phyloP scores from a whole-genome alignment of 495 filamentous ascomycete species.

The Penicillium maclennaniae region DNA sequence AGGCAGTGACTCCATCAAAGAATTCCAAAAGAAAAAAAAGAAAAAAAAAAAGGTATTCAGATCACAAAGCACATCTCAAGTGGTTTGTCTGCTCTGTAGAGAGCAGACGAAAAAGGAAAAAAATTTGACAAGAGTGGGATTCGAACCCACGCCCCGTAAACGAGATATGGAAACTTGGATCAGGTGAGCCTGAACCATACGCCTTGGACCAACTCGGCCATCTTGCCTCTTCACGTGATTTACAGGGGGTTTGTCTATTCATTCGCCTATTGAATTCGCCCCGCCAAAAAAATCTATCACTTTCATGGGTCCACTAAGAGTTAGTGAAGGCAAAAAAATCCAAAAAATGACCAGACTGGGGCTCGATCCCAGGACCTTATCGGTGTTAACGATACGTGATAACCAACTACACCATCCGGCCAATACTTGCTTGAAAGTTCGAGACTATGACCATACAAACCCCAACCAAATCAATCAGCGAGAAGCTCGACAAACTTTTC shows the following conservation, averaged over 20 bases:
- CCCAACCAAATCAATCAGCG: too few relatives aligned
- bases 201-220: constrained; percentile 39
- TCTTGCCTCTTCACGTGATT: constrained; percentile 22
- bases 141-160: constrained; percentile 34
- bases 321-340: neutral
- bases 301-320: neutral
- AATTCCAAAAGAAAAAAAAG: too few relatives aligned
- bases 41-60: too few relatives aligned
- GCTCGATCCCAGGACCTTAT: neutral
- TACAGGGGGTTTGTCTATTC: too few relatives aligned
- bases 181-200: constrained; percentile 33
- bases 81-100: too few relatives aligned
- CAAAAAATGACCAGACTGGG: neutral
- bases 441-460: too few relatives aligned
- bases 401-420: constrained; percentile 1
- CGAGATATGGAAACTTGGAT: constrained; percentile 26
- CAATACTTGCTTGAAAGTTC: neutral
- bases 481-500: too few relatives aligned
- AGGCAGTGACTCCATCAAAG: too few relatives aligned
- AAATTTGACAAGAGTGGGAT: constrained; percentile 34
- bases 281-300: neutral
- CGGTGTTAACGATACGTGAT: constrained; percentile 1
- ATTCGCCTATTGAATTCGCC: neutral
- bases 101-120: too few relatives aligned
- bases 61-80: too few relatives aligned